Evolutionary conservation across 2,329 filamentous ascomycete genomes (phyloP).

Genomic region (Fusarium tjaetaba): DNA sequence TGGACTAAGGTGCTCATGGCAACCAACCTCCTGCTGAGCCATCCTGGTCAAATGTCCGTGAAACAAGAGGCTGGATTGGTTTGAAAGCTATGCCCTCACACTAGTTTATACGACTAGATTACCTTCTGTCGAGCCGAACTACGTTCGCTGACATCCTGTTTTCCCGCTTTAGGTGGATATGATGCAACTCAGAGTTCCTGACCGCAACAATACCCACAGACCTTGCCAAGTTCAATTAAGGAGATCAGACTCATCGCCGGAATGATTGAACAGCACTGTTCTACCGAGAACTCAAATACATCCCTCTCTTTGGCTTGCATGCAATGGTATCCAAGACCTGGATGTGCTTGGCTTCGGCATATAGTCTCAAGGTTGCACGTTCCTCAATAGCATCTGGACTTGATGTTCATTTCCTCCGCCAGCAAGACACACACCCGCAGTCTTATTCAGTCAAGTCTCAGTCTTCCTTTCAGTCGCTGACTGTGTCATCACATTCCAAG

Average conservation of each 20-base stretch:
- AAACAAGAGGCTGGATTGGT: slow-evolving; percentile 19
- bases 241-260: slow-evolving; percentile 52
- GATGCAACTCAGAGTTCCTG: slow-evolving; percentile 49
- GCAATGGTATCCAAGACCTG: slow-evolving; percentile 50
- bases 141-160: slow-evolving; percentile 50
- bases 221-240: slow-evolving; percentile 45
- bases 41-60: slow-evolving; percentile 44
- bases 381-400: slow-evolving; percentile 55
- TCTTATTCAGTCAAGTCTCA: slow-evolving; percentile 51
- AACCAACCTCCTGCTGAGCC: slow-evolving; percentile 52
- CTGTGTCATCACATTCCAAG: slow-evolving; percentile 57
- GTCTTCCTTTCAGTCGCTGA: slow-evolving; percentile 51
- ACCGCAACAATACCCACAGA: slow-evolving; percentile 48
- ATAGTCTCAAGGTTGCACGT: slow-evolving; percentile 55
- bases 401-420: slow-evolving; percentile 50
- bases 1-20: slow-evolving; percentile 48
- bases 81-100: slow-evolving; percentile 10
- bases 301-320: slow-evolving; percentile 54
- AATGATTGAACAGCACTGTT: slow-evolving; percentile 48
- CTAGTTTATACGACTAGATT: slow-evolving; percentile 46
- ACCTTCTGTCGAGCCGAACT: slow-evolving; percentile 50
- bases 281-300: slow-evolving; percentile 55
- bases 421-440: slow-evolving; percentile 49
- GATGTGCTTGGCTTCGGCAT: slow-evolving; percentile 57
- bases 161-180: slow-evolving; percentile 41